Percentiles rank a stretch among this genome's conserved stretches.
Conservation (phyloP, 73 alveolate species). For the Paramecium pentaurelia region DNA sequence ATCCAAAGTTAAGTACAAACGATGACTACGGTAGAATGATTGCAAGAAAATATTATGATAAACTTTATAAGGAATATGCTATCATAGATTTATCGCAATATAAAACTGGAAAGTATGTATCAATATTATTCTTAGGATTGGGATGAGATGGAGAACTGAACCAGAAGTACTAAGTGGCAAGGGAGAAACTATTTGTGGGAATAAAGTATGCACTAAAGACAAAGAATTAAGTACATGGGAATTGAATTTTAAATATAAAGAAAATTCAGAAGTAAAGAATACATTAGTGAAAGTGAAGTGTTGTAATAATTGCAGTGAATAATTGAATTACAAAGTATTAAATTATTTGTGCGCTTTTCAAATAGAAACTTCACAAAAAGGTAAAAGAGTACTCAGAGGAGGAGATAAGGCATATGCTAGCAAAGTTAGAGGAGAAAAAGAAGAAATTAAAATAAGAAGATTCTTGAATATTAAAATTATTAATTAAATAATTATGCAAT, state of each 20-base stretch:
- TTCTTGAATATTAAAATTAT: not conserved
- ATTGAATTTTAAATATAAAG: slow-evolving; percentile 53
- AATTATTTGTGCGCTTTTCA: not conserved
- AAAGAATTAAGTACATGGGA: slow-evolving; percentile 58
- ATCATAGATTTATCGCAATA: slow-evolving; percentile 63
- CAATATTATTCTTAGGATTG: slow-evolving; percentile 41
- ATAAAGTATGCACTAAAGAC: slow-evolving; percentile 53
- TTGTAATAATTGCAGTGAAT: slow-evolving; percentile 61
- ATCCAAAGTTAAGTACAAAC: not conserved
- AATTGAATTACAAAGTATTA: slow-evolving; percentile 61
- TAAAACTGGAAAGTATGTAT: slow-evolving; percentile 66
- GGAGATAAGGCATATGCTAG: not conserved
- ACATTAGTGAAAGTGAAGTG: slow-evolving; percentile 64
- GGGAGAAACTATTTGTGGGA: slow-evolving; percentile 65
- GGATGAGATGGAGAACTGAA: slow-evolving; percentile 73
- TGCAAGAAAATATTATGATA: slow-evolving; percentile 56
- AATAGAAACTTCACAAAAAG: slow-evolving; percentile 41
- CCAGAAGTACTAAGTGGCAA: slow-evolving; percentile 64
- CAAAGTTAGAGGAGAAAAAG: not conserved
- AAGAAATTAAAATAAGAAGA: slow-evolving; percentile 22
- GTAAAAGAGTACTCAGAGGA: slow-evolving; percentile 18
- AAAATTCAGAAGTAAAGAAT: slow-evolving; percentile 49
- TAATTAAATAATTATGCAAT: not conserved
- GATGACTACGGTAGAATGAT: slow-evolving; percentile 45
- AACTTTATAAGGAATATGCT: slow-evolving; percentile 67